Evolutionary conservation across 371 early-diverging fungal species (phyloP), one percentile per base, ranked within the genome.

Genomic region (Dinochytrium kinnereticum): DNA sequence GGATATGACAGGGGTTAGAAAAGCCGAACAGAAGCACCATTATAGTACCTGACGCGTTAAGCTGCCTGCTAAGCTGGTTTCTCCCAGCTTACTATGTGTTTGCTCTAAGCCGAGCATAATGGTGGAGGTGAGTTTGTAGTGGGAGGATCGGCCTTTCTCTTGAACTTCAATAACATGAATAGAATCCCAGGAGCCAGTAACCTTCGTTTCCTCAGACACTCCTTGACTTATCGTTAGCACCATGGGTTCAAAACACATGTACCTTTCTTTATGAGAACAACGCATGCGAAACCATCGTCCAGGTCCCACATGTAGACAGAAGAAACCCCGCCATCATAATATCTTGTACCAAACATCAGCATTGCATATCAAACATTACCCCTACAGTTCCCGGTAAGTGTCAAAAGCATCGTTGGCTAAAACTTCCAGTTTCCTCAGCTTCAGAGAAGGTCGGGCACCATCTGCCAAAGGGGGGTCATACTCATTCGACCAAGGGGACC

Each of bases 161-260:
- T 86, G 81, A 0, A 94, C 96, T 78, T 96, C 96, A 71, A 98
- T 87, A 1, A 98, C 96, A 76, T 98, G 98, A 78, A 98, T 96
- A n/a, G 97, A 96, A 77, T 98, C 98, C 98, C 98, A 98, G n/a
- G 95, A 90, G 30, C 97, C 97, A 70, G 87, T 87, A 53, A 92
- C 93, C 92, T 37, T 37, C 19, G 24, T 36, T 34, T 34, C 31
- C 30, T 61, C 61, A 64, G n/a, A 34, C 38, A n/a, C 13, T 21
- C n/a, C n/a, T n/a, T n/a, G n/a, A n/a, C n/a, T n/a, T n/a, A n/a
- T n/a, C n/a, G 68, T 19, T 40, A 28, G 39, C 30, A 28, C 28
- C n/a, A 30, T 26, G 21, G 33, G 34, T 61, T 33, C n/a, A 28
- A 61, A 17, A 40, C 33, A 13, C 40, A 51, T 61, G 59, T 89